phyloP scores from a whole-genome alignment of 345 rosid species.

The Combretum micranthum region DNA sequence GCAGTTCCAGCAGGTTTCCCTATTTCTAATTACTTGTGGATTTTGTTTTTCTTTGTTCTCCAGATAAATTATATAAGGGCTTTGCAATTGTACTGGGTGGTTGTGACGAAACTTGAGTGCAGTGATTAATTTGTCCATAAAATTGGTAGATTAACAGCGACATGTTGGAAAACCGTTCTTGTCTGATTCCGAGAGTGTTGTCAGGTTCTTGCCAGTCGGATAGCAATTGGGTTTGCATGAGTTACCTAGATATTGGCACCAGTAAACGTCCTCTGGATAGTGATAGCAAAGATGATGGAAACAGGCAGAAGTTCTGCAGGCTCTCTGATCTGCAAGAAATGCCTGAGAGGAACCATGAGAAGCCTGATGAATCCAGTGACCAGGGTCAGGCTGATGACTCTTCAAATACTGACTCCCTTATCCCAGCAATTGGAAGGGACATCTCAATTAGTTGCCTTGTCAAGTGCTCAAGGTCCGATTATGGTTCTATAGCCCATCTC shows the following conservation, averaged over 20 bases:
- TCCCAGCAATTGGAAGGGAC: conserved; percentile 71
- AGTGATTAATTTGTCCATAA: conserved; percentile 3
- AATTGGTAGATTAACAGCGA: conserved; percentile 20
- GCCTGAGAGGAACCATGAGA: neutral
- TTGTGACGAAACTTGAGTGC: neutral
- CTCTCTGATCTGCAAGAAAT: conserved; percentile 6
- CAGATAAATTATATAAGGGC: neutral
- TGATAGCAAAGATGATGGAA: conserved; percentile 26
- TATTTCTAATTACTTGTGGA: no score
- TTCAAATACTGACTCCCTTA: conserved; percentile 51
- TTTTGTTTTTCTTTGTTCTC: no score
- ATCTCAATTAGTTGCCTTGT: conserved; percentile 63
- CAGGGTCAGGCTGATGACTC: conserved; percentile 35
- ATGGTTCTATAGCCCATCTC: conserved; percentile 64
- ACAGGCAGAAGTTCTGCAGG: conserved; percentile 13
- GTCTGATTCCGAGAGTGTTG: conserved; percentile 52
- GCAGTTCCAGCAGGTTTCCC: no score
- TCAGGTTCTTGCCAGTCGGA: conserved; percentile 60
- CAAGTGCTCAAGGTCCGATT: conserved; percentile 77
- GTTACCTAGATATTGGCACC: conserved; percentile 22
- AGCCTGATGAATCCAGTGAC: conserved; percentile 11
- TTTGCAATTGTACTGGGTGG: conserved; percentile 1
- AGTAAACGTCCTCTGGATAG: conserved; percentile 47
- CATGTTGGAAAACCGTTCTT: conserved; percentile 72
- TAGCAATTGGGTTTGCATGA: conserved; percentile 56